Base-by-base conservation (phyloP, 2,329 filamentous ascomycete species). In the Thelonectria rubi region DNA sequence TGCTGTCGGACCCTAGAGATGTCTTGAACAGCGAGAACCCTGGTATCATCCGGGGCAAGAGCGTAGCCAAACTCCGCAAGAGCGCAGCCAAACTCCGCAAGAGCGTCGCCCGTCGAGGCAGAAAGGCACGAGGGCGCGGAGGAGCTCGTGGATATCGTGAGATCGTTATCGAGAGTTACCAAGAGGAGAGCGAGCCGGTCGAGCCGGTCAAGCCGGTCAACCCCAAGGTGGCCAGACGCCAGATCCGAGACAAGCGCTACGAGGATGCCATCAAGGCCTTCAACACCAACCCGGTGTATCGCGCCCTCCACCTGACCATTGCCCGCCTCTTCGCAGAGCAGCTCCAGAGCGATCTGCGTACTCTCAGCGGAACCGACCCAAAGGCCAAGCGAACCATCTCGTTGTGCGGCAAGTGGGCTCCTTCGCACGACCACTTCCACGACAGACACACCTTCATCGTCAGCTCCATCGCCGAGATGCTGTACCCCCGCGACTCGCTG, bases 371-470 rank as follows among this genome's bases (percentile, higher is more conserved):
- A 15, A 69, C 72, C 10, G 76, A 81, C 30, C 68, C 74, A 15
- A 75, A 77, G 45, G 78, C 78, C 7, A 77, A 79, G 66, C 77
- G 76, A 24, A 73, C 72, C 14, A 80, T 88, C 55, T 86, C 84
- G 0, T 79, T 88, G 0, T 86, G 84, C 57, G 84, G 80, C 2
- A 89, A 89, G 63, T 88, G 86, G 86, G 84, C 85, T 1, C 86
- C 86, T 1, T 81, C 82, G 0, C 78, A 82, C 17, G 80, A 80
- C 34, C 79, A 77, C 39, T 85, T 85, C 65, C 85, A 88, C 65
- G 86, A 88, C 72, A 81, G 82, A 64, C 81, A 86, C 63, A 88
- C 86, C 2, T 82, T 82, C 64, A 79, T 88, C 62, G 78, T 82
- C 32, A 84, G 82, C 47, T 81, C 83, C 12, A 87, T 88, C 57